Percentiles rank a stretch among this genome's conserved stretches.
These are phyloP conservation scores for Entomortierella beljakovae DNA, from an alignment of 192 early-diverging fungal species.

Conservation along the genomic window DNA sequence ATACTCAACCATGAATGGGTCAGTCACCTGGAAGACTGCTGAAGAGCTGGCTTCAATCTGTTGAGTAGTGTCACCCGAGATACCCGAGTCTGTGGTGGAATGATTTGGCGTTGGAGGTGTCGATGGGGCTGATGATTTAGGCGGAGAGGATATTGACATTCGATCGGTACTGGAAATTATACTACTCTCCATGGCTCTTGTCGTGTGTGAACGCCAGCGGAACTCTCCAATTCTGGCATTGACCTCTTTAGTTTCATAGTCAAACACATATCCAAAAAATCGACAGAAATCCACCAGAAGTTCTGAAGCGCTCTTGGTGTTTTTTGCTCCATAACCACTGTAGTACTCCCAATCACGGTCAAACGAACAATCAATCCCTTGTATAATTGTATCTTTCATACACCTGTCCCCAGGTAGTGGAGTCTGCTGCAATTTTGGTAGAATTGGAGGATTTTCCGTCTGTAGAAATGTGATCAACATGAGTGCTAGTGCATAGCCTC, in stretches of 20 bases:
- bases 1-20: constrained; percentile 31
- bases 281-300: constrained; percentile 45
- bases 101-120: no score
- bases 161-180: background rate
- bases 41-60: background rate
- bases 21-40: constrained; percentile 32
- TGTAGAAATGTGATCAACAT: constrained; percentile 49
- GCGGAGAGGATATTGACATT: background rate
- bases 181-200: background rate
- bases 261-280: constrained; percentile 54
- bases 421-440: constrained; percentile 42
- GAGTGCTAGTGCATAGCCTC: constrained; percentile 32
- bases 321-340: constrained; percentile 15
- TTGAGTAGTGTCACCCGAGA: background rate
- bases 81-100: no score
- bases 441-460: constrained; percentile 44
- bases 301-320: constrained; percentile 32
- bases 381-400: constrained; percentile 32
- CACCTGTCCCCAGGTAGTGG: background rate
- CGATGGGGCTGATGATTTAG: background rate
- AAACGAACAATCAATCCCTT: constrained; percentile 50
- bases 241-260: constrained; percentile 50
- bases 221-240: constrained; percentile 41
- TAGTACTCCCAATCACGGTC: constrained; percentile 43
- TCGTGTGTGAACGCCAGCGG: constrained; percentile 30